Evolutionary conservation across 352 stramenopile species (phyloP), one percentile per base, ranked within the genome.

Genomic region (Phytophthora meadii): DNA sequence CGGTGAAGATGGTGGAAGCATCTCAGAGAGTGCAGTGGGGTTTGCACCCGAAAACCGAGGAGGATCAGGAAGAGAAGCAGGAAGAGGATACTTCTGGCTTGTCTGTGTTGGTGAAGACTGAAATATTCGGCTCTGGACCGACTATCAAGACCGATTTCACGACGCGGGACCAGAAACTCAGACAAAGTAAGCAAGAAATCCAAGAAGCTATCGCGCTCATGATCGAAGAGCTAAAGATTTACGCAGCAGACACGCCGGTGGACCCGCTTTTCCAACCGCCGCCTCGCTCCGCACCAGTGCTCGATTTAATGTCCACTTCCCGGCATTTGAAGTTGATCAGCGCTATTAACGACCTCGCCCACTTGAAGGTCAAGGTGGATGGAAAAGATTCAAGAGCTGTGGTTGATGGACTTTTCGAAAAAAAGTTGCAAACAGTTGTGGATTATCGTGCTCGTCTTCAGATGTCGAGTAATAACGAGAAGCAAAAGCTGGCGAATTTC

Each of bases 121-220:
- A 88, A 42, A 61, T 91, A 1, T 85, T 90, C 39, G 82, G 79
- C 4, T 71, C 65, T 22, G 83, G 84, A 2, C 85, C 85, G 6
- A 81, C 65, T 25, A 93, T 95, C 44, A 88, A 90, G 30, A 90
- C 66, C 8, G 80, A 88, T 27, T 92, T 95, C 25, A 93, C 85
- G 2, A 88, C 79, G 46, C 82, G 79, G 24, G 84, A 95, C 39
- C 77, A 90, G 57, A 87, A 86, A 22, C 45, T 94, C 15, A 82
- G 85, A n/a, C 59, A 82, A 8, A 82, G 77, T 30, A 86, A 79
- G 10, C 60, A 56, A 0, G 65, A 89, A 12, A 88, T 93, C 14
- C 63, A 88, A 45, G 66, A 82, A 22, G 74, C 85, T 0, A 71
- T 93, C 6, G 56, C 77, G 8, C 47, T 93, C 27, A 83, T 93